These are phyloP conservation scores for Arthrobotrys sinensis DNA, from an alignment of 2,329 filamentous ascomycete genomes.

Conservation along the genomic window DNA sequence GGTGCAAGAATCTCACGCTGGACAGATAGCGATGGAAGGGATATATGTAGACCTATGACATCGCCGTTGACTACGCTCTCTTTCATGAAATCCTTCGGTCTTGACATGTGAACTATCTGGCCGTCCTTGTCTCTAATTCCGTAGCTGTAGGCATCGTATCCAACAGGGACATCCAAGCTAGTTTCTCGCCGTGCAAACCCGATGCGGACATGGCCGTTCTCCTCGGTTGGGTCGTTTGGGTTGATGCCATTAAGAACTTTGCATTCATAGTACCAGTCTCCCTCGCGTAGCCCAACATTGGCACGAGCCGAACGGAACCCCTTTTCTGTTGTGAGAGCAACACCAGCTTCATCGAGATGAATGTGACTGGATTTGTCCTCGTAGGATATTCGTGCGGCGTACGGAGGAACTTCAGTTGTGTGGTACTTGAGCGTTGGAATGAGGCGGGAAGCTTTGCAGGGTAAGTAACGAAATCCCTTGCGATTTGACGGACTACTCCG, in stretches of 20 bases:
- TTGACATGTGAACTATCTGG: conserved; percentile 92
- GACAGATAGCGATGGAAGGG: conserved; percentile 84
- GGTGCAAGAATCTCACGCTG: conserved; percentile 80
- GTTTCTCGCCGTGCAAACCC: conserved; percentile 85
- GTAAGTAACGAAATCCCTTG: conserved; percentile 85
- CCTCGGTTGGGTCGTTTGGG: conserved; percentile 57
- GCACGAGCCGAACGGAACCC: conserved; percentile 92
- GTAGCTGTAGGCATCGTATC: conserved; percentile 93
- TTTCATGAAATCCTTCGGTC: conserved; percentile 88
- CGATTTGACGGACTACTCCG: conserved; percentile 73
- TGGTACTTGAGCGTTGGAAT: conserved; percentile 90
- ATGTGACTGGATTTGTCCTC: conserved; percentile 91
- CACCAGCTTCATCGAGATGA: conserved; percentile 82
- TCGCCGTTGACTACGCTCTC: conserved; percentile 78
- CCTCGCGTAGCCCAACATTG: conserved; percentile 91
- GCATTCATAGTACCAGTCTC: conserved; percentile 94
- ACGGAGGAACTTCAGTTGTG: conserved; percentile 87
- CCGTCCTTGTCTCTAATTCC: conserved; percentile 90
- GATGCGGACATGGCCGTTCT: conserved; percentile 80
- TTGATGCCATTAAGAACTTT: conserved; percentile 83
- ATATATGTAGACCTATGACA: conserved; percentile 93
- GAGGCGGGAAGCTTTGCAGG: conserved; percentile 89
- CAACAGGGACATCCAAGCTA: conserved; percentile 83
- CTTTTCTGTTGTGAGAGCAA: conserved; percentile 88
- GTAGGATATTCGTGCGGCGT: conserved; percentile 87